phyloP scores from a whole-genome alignment of 1,284 basidiomycete species.

The Ganoderma sinense region DNA sequence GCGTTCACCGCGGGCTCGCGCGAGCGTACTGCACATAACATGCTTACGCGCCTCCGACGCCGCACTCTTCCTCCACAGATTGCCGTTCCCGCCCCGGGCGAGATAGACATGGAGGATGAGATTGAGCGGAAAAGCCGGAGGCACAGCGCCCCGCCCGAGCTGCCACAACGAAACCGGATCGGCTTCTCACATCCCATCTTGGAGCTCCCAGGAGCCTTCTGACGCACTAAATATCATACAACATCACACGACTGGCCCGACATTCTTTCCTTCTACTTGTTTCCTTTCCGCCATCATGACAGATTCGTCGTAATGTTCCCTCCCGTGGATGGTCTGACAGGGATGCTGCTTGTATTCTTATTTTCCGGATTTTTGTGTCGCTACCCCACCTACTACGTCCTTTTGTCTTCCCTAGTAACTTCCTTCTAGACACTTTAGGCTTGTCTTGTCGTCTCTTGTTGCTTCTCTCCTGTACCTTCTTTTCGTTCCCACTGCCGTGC shows the following conservation, averaged over 20 bases:
- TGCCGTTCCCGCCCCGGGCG: slow-evolving; percentile 34
- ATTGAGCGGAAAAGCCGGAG: slow-evolving; percentile 45
- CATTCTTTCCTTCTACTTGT: slow-evolving; percentile 10
- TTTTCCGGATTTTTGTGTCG: slow-evolving; percentile 27
- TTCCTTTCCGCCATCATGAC: slow-evolving; percentile 12
- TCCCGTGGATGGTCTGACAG: slow-evolving; percentile 27
- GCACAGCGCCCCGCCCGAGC: slow-evolving; percentile 49
- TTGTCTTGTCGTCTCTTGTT: slow-evolving; percentile 14
- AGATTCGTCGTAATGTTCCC: slow-evolving; percentile 27
- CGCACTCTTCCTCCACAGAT: slow-evolving; percentile 51
- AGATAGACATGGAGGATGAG: slow-evolving; percentile 35
- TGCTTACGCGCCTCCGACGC: slow-evolving; percentile 68
- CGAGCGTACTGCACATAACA: slow-evolving; percentile 61
- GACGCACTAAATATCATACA: slow-evolving; percentile 23
- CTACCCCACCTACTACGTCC: slow-evolving; percentile 12
- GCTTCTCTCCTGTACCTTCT: slow-evolving; percentile 17
- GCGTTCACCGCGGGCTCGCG: slow-evolving; percentile 51
- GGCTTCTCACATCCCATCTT: slow-evolving; percentile 48
- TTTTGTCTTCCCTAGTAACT: slow-evolving; percentile 3
- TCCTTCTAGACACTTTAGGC: slow-evolving; percentile 16
- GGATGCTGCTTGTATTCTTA: slow-evolving; percentile 34
- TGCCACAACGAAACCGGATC: slow-evolving; percentile 40
- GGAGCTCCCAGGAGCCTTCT: slow-evolving; percentile 49
- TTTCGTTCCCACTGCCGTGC: slow-evolving; percentile 28
- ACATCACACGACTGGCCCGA: slow-evolving; percentile 13